Base-by-base conservation (phyloP, 495 filamentous ascomycete genomes). In the Clavariopsis aquatica region DNA sequence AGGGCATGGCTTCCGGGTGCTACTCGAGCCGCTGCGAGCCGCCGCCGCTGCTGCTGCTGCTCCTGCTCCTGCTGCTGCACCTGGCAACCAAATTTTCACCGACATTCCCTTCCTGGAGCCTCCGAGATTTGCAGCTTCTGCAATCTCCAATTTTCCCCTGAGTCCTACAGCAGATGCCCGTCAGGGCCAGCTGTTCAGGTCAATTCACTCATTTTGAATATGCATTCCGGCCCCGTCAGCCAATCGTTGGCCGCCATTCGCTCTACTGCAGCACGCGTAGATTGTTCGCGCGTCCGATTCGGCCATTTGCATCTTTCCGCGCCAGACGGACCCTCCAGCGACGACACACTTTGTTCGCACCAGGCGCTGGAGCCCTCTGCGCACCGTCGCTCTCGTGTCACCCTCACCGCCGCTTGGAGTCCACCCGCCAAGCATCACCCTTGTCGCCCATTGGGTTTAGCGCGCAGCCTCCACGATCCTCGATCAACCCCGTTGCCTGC, bases 401-500 rank as follows among this genome's bases (percentile, higher is more conserved):
- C 53, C 26, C 63, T 70, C 67, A 66, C 67, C 63, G 63, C 67
- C 57, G 38, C 51, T 57, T 57, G 26, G 15, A 29, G 34, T 20
- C 57, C 29, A 49, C 20, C 57, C n/a, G 52, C 47, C 54, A 52
- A 23, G 54, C 46, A 58, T 29, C 29, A 26, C 49, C 29, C 46
- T 19, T 31, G 22, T 22, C 26, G 20, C n/a, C 9, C 23, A 19
- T 60, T 34, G 56, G 56, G 54, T 23, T 22, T 60, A 66, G 63
- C 55, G 47, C 27, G n/a, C 20, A n/a, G 20, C 27, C 43, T 45
- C 49, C 43, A n/a, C 49, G 59, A 62, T 62, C n/a, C 34, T 46
- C 47, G 38, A 49, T 52, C 28, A 22, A 57, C 52, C 52, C 38
- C 55, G 34, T 54, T 22, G 54, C 41, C 28, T 24, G 19, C n/a